Evolutionary conservation across 768 basidiomycete genomes (phyloP).

Genomic region (Amyloporia xantha): DNA sequence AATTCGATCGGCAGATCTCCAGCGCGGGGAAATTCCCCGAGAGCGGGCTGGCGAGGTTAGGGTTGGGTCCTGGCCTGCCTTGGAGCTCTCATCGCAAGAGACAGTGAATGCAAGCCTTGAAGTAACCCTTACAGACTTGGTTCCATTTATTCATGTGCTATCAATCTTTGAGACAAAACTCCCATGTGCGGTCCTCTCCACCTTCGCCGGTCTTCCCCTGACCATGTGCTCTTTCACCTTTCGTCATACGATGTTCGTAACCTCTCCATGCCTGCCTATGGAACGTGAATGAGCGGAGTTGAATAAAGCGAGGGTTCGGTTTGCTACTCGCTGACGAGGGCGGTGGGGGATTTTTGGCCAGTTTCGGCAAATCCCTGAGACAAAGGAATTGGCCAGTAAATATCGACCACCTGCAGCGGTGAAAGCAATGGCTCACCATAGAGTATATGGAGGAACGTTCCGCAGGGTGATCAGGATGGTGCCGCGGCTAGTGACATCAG

Average conservation of each 20-base stretch:
- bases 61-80: no score
- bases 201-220: constrained; percentile 62
- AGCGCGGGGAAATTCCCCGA: constrained; percentile 1
- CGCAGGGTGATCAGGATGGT: constrained; percentile 82
- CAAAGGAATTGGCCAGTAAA: no score
- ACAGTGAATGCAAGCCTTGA: no score
- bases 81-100: no score
- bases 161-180: constrained; percentile 54
- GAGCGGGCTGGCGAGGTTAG: not conserved
- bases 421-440: constrained; percentile 70
- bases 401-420: no score
- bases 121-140: no score
- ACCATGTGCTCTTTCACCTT: constrained; percentile 70
- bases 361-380: constrained; percentile 64
- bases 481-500: constrained; percentile 39
- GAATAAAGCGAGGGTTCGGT: constrained; percentile 60
- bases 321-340: constrained; percentile 37
- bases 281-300: constrained; percentile 79
- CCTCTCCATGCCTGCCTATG: constrained; percentile 65
- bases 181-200: constrained; percentile 84
- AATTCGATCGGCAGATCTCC: not conserved
- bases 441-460: constrained; percentile 80
- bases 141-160: no score
- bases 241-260: constrained; percentile 93
- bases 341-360: constrained; percentile 70